A percentile compares a stretch with the other conserved stretches of the same genome.
phyloP scores from a whole-genome alignment of 1,139 yeast species.

The Hyphopichia buzzinii region DNA sequence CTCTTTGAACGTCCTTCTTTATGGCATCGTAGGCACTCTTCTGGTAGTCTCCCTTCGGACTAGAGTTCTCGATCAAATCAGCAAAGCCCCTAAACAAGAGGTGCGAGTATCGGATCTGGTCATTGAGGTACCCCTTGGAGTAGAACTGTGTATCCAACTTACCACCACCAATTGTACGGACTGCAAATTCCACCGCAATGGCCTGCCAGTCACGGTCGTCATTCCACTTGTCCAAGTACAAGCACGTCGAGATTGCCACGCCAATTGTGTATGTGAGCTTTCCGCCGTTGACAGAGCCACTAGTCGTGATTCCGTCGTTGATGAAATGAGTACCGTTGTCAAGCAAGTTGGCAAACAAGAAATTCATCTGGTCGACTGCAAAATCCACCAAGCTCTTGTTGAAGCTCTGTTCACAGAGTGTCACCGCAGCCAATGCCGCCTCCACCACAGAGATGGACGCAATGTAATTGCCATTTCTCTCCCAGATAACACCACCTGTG shows the following conservation, averaged over 20 bases:
- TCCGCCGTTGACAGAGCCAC: conserved; percentile 13
- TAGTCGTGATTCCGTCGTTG: conserved; percentile 15
- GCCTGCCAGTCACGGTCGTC: conserved; percentile 13
- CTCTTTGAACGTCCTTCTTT: conserved; percentile 19
- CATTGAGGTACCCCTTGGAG: conserved; percentile 17
- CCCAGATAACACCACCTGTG: conserved; percentile 31
- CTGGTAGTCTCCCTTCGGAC: conserved; percentile 15
- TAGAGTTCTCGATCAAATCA: conserved; percentile 16
- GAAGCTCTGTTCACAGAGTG: conserved; percentile 17
- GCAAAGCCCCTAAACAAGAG: conserved; percentile 20
- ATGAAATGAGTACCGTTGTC: conserved; percentile 16
- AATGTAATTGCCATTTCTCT: conserved; percentile 20
- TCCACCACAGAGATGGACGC: conserved; percentile 37
- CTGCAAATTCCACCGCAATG: conserved; percentile 17
- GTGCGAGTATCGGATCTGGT: conserved; percentile 18
- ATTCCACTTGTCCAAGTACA: conserved; percentile 9
- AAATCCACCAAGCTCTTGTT: conserved; percentile 17
- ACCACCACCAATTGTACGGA: conserved; percentile 13
- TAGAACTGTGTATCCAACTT: conserved; percentile 10
- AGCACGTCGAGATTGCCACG: conserved; percentile 15
- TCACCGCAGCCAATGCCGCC: conserved; percentile 31
- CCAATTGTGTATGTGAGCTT: conserved; percentile 21
- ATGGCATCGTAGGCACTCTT: conserved; percentile 16
- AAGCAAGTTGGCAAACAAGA: conserved; percentile 14
- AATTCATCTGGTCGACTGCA: conserved; percentile 17